phyloP scores from a whole-genome alignment of 805 yeast species.

The Saturnispora halmiae region DNA sequence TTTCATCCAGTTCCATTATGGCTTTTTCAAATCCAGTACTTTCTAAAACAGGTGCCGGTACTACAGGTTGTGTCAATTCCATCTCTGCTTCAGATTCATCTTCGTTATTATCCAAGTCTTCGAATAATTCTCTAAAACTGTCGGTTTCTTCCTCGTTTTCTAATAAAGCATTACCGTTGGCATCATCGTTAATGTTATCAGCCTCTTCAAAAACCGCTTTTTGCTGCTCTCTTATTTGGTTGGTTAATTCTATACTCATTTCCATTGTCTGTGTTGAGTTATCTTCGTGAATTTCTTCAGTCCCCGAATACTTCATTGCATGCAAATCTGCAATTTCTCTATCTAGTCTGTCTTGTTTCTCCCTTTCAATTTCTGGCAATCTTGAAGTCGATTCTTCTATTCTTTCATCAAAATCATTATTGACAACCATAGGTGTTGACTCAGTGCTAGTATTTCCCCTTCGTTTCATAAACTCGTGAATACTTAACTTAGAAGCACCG shows the following conservation, averaged over 20 bases:
- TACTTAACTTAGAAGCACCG: not conserved
- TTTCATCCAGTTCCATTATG: constrained; percentile 6
- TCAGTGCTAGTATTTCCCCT: not conserved
- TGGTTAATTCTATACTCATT: constrained; percentile 20
- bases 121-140: constrained; percentile 12
- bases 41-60: not conserved
- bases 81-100: constrained; percentile 5
- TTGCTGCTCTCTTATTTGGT: constrained; percentile 18
- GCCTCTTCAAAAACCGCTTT: constrained; percentile 8
- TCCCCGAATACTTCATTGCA: constrained; percentile 1
- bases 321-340: constrained; percentile 8
- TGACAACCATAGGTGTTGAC: constrained; percentile 5
- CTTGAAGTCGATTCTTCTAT: constrained; percentile 7
- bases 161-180: not conserved
- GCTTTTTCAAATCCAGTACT: not conserved
- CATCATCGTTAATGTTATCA: not conserved
- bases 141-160: constrained; percentile 1
- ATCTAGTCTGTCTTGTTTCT: constrained; percentile 1
- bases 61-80: not conserved
- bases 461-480: constrained; percentile 2
- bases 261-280: constrained; percentile 26
- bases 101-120: constrained; percentile 7
- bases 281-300: constrained; percentile 13
- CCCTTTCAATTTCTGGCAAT: not conserved
- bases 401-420: constrained; percentile 3